A percentile compares a stretch with the other conserved stretches of the same genome.
phyloP scores from a whole-genome alignment of 441 rosid genomes.

The Sinapis alba region DNA sequence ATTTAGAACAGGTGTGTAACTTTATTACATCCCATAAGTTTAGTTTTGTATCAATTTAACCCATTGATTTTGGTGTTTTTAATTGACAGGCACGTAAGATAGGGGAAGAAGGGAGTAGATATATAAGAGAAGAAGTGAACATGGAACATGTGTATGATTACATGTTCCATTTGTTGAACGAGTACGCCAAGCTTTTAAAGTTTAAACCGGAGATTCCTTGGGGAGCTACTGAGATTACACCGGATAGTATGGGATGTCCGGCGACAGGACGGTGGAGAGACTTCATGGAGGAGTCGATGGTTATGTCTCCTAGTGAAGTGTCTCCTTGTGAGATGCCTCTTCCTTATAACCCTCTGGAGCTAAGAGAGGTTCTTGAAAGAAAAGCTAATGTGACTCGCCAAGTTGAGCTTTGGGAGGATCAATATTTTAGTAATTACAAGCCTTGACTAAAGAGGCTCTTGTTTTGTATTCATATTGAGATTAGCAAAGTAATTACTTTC shows the following conservation, averaged over 20 bases:
- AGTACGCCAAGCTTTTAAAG: constrained; percentile 64
- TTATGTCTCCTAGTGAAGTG: constrained; percentile 46
- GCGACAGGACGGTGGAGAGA: constrained; percentile 44
- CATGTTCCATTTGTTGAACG: constrained; percentile 67
- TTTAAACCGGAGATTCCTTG: constrained; percentile 60
- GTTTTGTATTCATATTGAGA: constrained; percentile 1
- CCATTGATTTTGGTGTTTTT: neutral
- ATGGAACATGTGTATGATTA: constrained; percentile 70
- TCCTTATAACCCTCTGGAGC: constrained; percentile 45
- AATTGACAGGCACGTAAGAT: constrained; percentile 58
- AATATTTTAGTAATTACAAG: constrained; percentile 44
- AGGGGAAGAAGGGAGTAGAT: constrained; percentile 60
- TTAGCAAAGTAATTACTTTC: neutral
- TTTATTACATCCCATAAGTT: neutral
- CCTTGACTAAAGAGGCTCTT: constrained; percentile 22
- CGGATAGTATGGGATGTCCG: constrained; percentile 53
- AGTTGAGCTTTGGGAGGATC: constrained; percentile 64
- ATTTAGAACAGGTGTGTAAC: constrained; percentile 47
- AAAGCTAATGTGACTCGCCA: constrained; percentile 47
- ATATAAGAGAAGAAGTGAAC: constrained; percentile 50
- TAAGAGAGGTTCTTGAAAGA: constrained; percentile 42
- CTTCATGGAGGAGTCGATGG: constrained; percentile 70
- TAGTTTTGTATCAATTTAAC: constrained; percentile 4
- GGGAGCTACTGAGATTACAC: constrained; percentile 49
- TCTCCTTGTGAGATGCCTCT: constrained; percentile 64